phyloP scores from a whole-genome alignment of 1,284 basidiomycete species.

The Ganoderma multipileum region DNA sequence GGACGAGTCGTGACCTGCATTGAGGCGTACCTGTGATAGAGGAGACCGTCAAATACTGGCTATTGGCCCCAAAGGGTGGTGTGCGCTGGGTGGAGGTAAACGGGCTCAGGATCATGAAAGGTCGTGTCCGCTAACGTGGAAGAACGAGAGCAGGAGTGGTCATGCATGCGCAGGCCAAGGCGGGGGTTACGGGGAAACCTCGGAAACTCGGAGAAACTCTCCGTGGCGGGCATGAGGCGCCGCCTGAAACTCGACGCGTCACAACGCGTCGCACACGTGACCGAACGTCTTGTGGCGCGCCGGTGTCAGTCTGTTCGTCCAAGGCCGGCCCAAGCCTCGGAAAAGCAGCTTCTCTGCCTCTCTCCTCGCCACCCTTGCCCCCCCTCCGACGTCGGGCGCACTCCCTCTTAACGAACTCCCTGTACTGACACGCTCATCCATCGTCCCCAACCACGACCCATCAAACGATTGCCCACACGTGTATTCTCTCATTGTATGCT shows the following conservation, averaged over 20 bases:
- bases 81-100: background rate
- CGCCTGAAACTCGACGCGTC: background rate
- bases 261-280: conserved; percentile 27
- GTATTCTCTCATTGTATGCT: conserved; percentile 7
- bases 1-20: background rate
- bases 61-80: background rate
- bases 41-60: background rate
- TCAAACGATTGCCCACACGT: conserved; percentile 9
- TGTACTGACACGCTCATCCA: background rate
- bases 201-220: background rate
- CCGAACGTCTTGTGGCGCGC: conserved; percentile 7
- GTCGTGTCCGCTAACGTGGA: conserved; percentile 1
- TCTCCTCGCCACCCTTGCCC: background rate
- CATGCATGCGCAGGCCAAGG: background rate
- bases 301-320: background rate
- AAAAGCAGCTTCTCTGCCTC: background rate
- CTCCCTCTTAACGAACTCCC: background rate
- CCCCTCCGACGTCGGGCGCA: background rate
- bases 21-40: background rate
- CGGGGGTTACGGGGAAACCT: conserved; percentile 8
- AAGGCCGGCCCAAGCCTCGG: background rate
- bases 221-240: background rate
- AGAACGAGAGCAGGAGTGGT: background rate
- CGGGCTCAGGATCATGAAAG: background rate
- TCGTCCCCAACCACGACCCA: background rate